These are phyloP conservation scores for Leccinum griseonigrum DNA, from an alignment of 1,284 basidiomycete species.

Conservation along the genomic window DNA sequence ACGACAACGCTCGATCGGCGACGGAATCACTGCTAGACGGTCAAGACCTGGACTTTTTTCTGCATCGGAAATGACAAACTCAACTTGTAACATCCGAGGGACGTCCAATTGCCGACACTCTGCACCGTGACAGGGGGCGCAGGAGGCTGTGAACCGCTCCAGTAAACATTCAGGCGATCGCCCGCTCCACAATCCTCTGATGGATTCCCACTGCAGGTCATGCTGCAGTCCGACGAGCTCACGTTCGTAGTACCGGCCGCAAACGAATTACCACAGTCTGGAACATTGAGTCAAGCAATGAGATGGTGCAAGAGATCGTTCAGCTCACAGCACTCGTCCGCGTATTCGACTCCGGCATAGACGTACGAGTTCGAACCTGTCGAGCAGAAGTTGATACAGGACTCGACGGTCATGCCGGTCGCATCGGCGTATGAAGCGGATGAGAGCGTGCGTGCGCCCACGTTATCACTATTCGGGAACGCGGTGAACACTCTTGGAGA, in stretches of 20 bases:
- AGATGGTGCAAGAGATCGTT: background rate
- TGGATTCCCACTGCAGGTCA: slow-evolving; percentile 59
- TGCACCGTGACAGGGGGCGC: slow-evolving; percentile 7
- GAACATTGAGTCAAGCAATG: background rate
- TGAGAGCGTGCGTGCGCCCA: slow-evolving; percentile 48
- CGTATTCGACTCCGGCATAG: slow-evolving; percentile 63
- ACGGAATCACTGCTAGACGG: slow-evolving; percentile 39
- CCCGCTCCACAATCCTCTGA: slow-evolving; percentile 60
- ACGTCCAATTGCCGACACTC: slow-evolving; percentile 14
- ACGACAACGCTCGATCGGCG: slow-evolving; percentile 47
- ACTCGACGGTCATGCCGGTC: slow-evolving; percentile 60
- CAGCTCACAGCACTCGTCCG: slow-evolving; percentile 57
- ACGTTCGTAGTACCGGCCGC: slow-evolving; percentile 46
- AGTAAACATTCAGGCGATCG: slow-evolving; percentile 60
- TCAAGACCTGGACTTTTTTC: background rate
- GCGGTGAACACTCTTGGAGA: background rate
- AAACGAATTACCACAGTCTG: slow-evolving; percentile 63
- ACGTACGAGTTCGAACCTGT: slow-evolving; percentile 43
- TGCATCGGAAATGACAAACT: background rate
- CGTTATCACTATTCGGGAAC: slow-evolving; percentile 44
- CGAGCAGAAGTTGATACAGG: slow-evolving; percentile 60
- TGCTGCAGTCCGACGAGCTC: slow-evolving; percentile 54
- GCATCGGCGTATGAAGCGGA: slow-evolving; percentile 44
- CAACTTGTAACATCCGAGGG: slow-evolving; percentile 18
- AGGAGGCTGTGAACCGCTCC: slow-evolving; percentile 53